Conservation (phyloP, 1,284 basidiomycete species). For the Apiotrichum brassicae region DNA sequence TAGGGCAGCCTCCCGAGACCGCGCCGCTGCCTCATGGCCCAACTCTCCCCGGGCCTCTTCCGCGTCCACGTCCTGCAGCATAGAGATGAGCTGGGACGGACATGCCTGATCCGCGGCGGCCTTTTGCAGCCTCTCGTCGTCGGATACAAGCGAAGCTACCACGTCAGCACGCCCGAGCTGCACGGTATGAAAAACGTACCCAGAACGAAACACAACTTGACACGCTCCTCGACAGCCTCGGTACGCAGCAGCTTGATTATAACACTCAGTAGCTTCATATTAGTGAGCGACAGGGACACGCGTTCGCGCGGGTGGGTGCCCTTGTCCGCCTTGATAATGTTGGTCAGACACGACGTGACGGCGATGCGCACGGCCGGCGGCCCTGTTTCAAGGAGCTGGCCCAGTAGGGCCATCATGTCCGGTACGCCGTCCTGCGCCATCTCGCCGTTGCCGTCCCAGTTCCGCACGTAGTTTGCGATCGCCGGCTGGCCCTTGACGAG, state of each 20-base stretch:
- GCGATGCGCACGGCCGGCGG: slow-evolving; percentile 37
- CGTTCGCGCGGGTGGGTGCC: slow-evolving; percentile 15
- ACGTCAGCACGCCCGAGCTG: not conserved
- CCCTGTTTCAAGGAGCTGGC: slow-evolving; percentile 28
- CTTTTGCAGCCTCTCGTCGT: slow-evolving; percentile 60
- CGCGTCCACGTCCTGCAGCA: slow-evolving; percentile 43
- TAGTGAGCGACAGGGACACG: slow-evolving; percentile 12
- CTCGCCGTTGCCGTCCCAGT: slow-evolving; percentile 14
- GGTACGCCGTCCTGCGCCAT: not conserved
- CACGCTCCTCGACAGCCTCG: slow-evolving; percentile 32
- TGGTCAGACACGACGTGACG: slow-evolving; percentile 36
- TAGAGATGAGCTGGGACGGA: slow-evolving; percentile 22
- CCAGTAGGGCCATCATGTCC: slow-evolving; percentile 21
- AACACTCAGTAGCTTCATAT: slow-evolving; percentile 23
- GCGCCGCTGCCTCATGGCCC: slow-evolving; percentile 37
- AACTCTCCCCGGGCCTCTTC: slow-evolving; percentile 55
- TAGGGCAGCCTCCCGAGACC: slow-evolving; percentile 55
- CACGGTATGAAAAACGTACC: slow-evolving; percentile 47
- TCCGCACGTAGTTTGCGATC: slow-evolving; percentile 20
- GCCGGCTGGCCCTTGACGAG: slow-evolving; percentile 59
- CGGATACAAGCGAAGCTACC: slow-evolving; percentile 66
- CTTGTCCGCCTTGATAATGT: slow-evolving; percentile 36
- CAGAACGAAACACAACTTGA: slow-evolving; percentile 59
- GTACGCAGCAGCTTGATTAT: slow-evolving; percentile 29
- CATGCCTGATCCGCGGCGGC: slow-evolving; percentile 30